phyloP scores from a whole-genome alignment of 1,284 basidiomycete genomes.

The Anthracocystis walkeri region DNA sequence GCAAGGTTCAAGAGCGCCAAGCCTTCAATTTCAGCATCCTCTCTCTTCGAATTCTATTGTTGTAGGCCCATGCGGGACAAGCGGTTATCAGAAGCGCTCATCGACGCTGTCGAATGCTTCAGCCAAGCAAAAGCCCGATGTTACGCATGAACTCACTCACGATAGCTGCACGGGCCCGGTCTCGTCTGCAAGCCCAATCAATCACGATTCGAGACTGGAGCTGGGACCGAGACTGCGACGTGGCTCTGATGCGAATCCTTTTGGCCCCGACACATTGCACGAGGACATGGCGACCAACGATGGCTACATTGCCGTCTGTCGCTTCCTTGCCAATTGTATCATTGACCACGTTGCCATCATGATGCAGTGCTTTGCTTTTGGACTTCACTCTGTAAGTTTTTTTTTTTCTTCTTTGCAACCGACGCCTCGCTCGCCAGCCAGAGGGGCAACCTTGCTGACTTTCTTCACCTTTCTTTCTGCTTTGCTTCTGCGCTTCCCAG shows the following conservation, averaged over 20 bases:
- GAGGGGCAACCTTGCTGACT: background rate
- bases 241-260: conserved; percentile 2
- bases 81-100: too few relatives aligned
- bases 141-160: too few relatives aligned
- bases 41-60: too few relatives aligned
- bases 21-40: too few relatives aligned
- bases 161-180: background rate
- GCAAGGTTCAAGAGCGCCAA: too few relatives aligned
- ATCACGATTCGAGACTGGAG: background rate
- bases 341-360: conserved; percentile 34
- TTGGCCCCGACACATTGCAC: conserved; percentile 14
- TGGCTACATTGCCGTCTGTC: conserved; percentile 31
- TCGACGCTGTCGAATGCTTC: background rate
- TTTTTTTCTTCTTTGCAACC: background rate
- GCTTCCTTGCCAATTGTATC: conserved; percentile 42
- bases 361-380: conserved; percentile 31
- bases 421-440: too few relatives aligned
- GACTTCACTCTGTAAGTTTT: conserved; percentile 23
- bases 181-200: background rate
- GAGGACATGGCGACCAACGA: conserved; percentile 24
- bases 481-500: background rate
- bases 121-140: background rate
- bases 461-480: background rate
- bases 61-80: too few relatives aligned
- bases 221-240: conserved; percentile 8